Percentiles rank a stretch among this genome's conserved stretches.
Conservation (phyloP, 169 alveolate genomes). For the Plasmodium gaboni region DNA sequence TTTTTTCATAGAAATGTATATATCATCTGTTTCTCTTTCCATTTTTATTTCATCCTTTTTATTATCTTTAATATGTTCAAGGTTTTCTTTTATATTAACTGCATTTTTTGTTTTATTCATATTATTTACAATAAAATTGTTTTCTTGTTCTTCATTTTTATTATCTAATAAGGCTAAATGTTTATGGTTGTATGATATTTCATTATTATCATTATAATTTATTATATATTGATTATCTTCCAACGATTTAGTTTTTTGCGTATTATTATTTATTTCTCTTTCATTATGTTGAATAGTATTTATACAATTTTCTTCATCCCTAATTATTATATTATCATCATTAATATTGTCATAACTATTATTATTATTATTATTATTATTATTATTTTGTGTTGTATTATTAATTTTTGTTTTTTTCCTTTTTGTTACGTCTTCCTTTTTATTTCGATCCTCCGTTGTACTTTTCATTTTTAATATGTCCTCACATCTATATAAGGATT, state of each 20-base stretch:
- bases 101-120: not conserved
- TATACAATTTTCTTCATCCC: not conserved
- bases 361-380: not conserved
- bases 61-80: not conserved
- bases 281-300: not conserved
- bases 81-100: not conserved
- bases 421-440: too few relatives aligned
- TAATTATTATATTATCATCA: not conserved
- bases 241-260: not conserved
- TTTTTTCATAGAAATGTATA: conserved; percentile 30
- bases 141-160: not conserved
- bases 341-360: conserved; percentile 1
- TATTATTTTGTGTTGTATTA: too few relatives aligned
- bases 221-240: too few relatives aligned
- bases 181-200: not conserved
- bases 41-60: conserved; percentile 4
- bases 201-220: not conserved
- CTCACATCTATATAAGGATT: too few relatives aligned
- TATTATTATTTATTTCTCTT: not conserved
- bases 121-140: not conserved
- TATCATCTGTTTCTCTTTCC: conserved; percentile 30
- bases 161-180: not conserved
- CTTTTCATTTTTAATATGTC: too few relatives aligned
- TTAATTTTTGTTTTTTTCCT: too few relatives aligned
- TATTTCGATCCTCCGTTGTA: too few relatives aligned